Evolutionary conservation across 2,329 filamentous ascomycete genomes (phyloP), one percentile per base, ranked within the genome.

Genomic region (Beauveria sp.): DNA sequence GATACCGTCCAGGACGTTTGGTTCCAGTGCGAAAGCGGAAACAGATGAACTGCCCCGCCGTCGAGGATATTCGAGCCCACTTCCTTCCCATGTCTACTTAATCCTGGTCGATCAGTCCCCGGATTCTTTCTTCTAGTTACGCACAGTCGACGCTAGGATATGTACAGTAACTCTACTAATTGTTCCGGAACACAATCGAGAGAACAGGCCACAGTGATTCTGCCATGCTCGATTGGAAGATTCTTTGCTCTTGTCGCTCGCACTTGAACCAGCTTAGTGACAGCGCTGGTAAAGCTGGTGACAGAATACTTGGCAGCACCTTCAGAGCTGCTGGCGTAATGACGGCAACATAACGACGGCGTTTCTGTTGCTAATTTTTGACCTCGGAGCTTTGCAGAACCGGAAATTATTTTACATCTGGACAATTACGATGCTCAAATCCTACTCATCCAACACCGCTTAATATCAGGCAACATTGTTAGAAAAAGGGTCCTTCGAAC

Each of bases 41-140:
- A 28, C 56, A 59, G 56, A 59, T 60, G 57, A 59, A 51, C 46
- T 26, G 57, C 57, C 40, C 57, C 57, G 57, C 57, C 26, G 24
- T 40, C 57, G 42, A 48, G 45, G 46, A 26, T 20, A 59, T 50
- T 42, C 6, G 45, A 59, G 56, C 16, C 55, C 55, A 58, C 55
- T 49, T 22, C 4, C n/a, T 28, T 42, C 16, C 56, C 56, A 51
- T 42, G 46, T 42, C 20, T 43, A 20, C 34, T 50, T 20, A 7
- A 58, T 58, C 55, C 45, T 50, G 45, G 55, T 46, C n/a, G 26
- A 14, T 24, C 43, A 49, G 56, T 59, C 56, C 56, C 56, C 56
- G 56, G 56, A 51, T 59, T 59, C 42, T 34, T 50, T 49, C 38
- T 34, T 42, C 9, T 31, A n/a, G n/a, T n/a, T n/a, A 28, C 26